Percentiles rank a stretch among this genome's conserved stretches.
phyloP scores from a whole-genome alignment of 179 eudicot genomes.

The Patellifolia procumbens region DNA sequence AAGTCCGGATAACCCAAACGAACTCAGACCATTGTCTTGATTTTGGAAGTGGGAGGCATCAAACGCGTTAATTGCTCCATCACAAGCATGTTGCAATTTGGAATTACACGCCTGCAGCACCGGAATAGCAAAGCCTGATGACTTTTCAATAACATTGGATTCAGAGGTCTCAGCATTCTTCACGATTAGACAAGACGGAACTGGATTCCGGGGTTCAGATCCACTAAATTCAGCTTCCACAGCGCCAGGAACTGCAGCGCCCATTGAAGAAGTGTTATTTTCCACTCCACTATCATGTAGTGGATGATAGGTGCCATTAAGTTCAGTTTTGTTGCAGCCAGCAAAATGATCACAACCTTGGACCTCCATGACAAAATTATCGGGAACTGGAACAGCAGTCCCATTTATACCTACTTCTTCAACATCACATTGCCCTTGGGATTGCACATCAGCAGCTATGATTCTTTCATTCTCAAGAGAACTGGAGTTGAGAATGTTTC shows the following conservation, averaged over 20 bases:
- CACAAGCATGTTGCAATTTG: constrained; percentile 23
- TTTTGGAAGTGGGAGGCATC: constrained; percentile 30
- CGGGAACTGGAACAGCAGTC: constrained; percentile 1
- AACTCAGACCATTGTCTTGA: constrained; percentile 20
- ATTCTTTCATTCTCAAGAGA: constrained; percentile 27
- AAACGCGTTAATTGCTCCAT: constrained; percentile 29
- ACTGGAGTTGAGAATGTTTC: constrained; percentile 29
- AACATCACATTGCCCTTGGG: constrained; percentile 23
- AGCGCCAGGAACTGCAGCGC: constrained; percentile 20
- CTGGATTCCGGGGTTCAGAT: constrained; percentile 27
- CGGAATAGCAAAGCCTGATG: constrained; percentile 25
- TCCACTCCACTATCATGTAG: constrained; percentile 28
- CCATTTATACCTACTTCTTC: constrained; percentile 28
- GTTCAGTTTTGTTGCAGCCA: constrained; percentile 29
- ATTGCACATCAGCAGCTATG: constrained; percentile 24
- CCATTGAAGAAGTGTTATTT: constrained; percentile 22
- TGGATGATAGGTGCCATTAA: constrained; percentile 27
- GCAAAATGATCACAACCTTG: constrained; percentile 24
- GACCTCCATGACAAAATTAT: constrained; percentile 20
- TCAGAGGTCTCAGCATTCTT: constrained; percentile 22
- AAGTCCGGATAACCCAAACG: constrained; percentile 30
- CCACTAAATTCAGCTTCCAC: constrained; percentile 27
- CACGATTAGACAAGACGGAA: constrained; percentile 27
- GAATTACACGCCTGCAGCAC: constrained; percentile 56
- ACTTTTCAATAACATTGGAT: constrained; percentile 27